Base-by-base conservation (phyloP, 2,329 filamentous ascomycete genomes). In the Xenoacremonium recifei region DNA sequence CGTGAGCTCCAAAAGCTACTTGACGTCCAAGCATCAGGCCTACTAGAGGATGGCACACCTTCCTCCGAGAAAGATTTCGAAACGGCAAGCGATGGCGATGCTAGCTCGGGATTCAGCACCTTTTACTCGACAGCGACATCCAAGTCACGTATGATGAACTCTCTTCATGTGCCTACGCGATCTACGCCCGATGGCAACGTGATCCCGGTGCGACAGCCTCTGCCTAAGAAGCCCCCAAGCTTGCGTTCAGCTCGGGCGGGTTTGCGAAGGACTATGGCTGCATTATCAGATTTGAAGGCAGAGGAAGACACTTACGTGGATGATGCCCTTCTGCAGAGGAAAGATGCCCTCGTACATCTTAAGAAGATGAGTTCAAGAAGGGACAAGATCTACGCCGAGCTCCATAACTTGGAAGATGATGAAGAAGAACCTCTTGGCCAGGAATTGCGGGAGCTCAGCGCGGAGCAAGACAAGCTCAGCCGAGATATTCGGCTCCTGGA, bases 401-500 rank as follows among this genome's bases (percentile, higher is more conserved):
- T 85, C 21, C 63, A 67, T 27, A 63, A 69, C 2, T 69, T 85
- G 6, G 76, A 83, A 49, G 65, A 68, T 18, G 76, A 77, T 48
- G 73, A 73, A 37, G 73, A 79, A 31, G 78, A 77, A 45, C 73
- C 79, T n/a, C 66, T 81, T n/a, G 73, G 74, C 2, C 69, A 71
- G 47, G 81, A 86, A 58, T 75, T 89, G 11, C 70, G 73, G 2
- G 71, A 72, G 6, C 79, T 89, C 60, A 71, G 71, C 11, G 66
- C 71, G 15, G 82, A 86, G 43, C 68, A 77, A 40, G 57, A 63
- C 9, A 53, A 59, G 0, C 63, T 90, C 3, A 75, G 78, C n/a
- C 62, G 68, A 4, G 81, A 88, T 47, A 90, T 91, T 35, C 67
- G 71, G 9, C 73, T 79, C 37, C 69, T 88, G 21, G 85, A 90